Percentiles rank a stretch among this genome's conserved stretches.
These are phyloP conservation scores for Leccinum solheimii DNA, from an alignment of 1,284 basidiomycete genomes.

Conservation along the genomic window DNA sequence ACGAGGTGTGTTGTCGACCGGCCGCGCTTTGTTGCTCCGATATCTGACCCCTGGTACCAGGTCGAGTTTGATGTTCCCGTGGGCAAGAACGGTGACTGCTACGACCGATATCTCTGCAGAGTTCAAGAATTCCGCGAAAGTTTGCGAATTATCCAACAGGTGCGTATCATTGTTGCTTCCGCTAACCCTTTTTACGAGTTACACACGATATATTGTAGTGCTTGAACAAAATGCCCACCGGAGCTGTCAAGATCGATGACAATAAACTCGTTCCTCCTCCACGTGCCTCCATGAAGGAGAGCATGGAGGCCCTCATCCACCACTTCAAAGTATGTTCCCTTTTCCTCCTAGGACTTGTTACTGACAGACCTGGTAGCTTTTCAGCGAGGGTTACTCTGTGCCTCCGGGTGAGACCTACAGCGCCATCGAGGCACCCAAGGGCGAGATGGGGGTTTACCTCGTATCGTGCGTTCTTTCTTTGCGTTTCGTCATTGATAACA, in stretches of 20 bases:
- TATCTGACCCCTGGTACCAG: slow-evolving; percentile 35
- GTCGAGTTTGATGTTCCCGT: slow-evolving; percentile 98
- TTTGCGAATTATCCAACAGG: slow-evolving; percentile 85
- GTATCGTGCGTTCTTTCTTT: slow-evolving; percentile 64
- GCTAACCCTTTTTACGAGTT: neutral
- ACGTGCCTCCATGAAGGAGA: slow-evolving; percentile 98
- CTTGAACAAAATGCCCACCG: slow-evolving; percentile 1
- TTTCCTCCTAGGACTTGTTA: neutral
- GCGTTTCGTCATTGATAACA: neutral
- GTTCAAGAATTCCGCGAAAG: slow-evolving; percentile 98
- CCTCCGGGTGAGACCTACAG: slow-evolving; percentile 97
- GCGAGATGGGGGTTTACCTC: slow-evolving; percentile 97
- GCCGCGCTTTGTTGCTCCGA: neutral
- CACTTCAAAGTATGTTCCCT: slow-evolving; percentile 82
- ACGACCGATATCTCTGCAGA: slow-evolving; percentile 94
- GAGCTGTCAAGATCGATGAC: neutral
- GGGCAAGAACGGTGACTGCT: slow-evolving; percentile 97
- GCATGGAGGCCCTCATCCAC: slow-evolving; percentile 96
- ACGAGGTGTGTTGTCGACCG: slow-evolving; percentile 56
- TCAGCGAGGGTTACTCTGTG: slow-evolving; percentile 97
- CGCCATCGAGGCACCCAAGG: slow-evolving; percentile 98
- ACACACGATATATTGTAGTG: neutral
- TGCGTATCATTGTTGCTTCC: slow-evolving; percentile 22
- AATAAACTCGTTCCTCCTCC: slow-evolving; percentile 84
- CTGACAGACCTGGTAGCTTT: slow-evolving; percentile 54